Evolutionary conservation across 225 moss, liverwort and hornwort genomes (phyloP).

Genomic region (Takakia lepidozioides): DNA sequence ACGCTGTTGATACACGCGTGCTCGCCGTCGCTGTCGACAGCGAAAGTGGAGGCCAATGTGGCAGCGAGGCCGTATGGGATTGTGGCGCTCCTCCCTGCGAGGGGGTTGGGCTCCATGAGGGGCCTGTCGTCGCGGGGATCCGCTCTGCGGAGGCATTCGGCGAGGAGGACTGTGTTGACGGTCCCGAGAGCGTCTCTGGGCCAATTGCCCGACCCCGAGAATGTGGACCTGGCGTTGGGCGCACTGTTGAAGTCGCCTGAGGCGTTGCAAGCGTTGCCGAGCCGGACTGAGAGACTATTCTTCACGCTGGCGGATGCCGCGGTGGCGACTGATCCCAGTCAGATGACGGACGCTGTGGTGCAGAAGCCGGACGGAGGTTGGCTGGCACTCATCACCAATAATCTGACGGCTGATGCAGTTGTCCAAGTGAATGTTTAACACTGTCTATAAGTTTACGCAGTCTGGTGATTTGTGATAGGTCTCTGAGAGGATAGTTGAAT

Average conservation of each 20-base stretch:
- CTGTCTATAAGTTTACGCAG: too few relatives aligned
- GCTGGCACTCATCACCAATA: slow-evolving; percentile 81
- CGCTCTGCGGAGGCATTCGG: too few relatives aligned
- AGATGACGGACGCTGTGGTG: slow-evolving; percentile 36
- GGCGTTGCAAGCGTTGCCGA: slow-evolving; percentile 29
- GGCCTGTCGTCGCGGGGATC: too few relatives aligned
- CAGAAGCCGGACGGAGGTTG: slow-evolving; percentile 79
- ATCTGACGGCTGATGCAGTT: too few relatives aligned
- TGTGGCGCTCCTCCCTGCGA: too few relatives aligned
- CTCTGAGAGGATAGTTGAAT: too few relatives aligned
- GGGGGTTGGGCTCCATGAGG: too few relatives aligned
- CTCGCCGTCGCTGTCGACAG: slow-evolving; percentile 28
- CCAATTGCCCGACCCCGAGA: slow-evolving; percentile 46
- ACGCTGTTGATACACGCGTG: slow-evolving; percentile 39
- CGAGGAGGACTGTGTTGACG: too few relatives aligned
- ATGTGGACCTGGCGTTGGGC: slow-evolving; percentile 34
- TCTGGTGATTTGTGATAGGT: too few relatives aligned
- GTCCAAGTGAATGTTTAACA: too few relatives aligned
- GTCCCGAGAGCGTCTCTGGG: too few relatives aligned
- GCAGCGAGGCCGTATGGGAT: slow-evolving; percentile 23
- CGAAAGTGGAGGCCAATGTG: slow-evolving; percentile 16
- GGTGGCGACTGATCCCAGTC: slow-evolving; percentile 40
- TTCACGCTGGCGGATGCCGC: slow-evolving; percentile 78
- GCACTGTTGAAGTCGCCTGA: slow-evolving; percentile 41
- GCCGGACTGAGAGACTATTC: slow-evolving; percentile 51